Evolutionary conservation across 1,284 basidiomycete genomes (phyloP), one percentile per base, ranked within the genome.

Genomic region (Marasmius oreades): DNA sequence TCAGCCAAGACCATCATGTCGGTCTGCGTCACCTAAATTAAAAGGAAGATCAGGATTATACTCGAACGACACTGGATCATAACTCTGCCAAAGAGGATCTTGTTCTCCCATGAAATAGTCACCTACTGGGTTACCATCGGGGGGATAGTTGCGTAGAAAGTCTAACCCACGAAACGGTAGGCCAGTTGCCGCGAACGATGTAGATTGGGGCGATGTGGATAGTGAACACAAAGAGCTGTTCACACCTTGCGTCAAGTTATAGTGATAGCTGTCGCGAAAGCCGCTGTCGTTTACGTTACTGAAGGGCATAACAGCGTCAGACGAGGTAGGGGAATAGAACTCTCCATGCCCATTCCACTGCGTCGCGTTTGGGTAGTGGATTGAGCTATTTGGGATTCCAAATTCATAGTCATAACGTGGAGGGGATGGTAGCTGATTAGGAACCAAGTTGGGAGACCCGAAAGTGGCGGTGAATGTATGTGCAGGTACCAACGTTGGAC

Each of bases 131-230:
- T 74, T 77, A 42, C 75, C 56, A 48, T 53, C 55, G 26, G 58
- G 53, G 61, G 76, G 78, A 66, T 86, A 90, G 64, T 88, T 91
- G 60, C 86, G 82, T 63, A 92, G 85, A 63, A 81, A 92, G 63
- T 92, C 90, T 43, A 92, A 75, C 16, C 88, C 90, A 42, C 83
- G 79, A 75, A 92, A 92, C 0, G 90, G 90, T 26, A 92, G 73
- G 28, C 90, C 89, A 28, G 84, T 75, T 5, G 82, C 81, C 59
- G 81, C 76, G 66, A 90, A 90, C 3, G 80, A 78, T 23, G 83
- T 72, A 1, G 77, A 78, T 3, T 84, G 80, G 5, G 85, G 79
- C 14, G 84, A 79, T 24, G 78, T 79, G 6, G 81, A 80, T 44
- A 84, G 70, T 2, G 78, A 77, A 52, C 70, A 64, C 60, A 78